Conservation (phyloP, 2,329 filamentous ascomycete species). For the Xenoacremonium recifei region DNA sequence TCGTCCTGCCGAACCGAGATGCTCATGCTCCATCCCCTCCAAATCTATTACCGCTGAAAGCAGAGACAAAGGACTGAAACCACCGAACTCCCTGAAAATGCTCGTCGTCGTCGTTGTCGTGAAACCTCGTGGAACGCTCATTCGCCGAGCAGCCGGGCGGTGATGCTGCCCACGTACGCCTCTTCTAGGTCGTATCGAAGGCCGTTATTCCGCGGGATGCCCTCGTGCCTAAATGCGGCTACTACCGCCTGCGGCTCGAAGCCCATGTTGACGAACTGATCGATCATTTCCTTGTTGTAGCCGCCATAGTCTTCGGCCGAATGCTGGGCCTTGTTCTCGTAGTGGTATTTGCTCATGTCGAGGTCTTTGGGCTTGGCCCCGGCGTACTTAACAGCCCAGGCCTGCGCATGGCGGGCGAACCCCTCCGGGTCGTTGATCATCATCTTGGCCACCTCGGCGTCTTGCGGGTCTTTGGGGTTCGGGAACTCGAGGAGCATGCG, state of each 20-base stretch:
- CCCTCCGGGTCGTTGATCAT: slow-evolving; percentile 74
- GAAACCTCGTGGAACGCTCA: slow-evolving; percentile 42
- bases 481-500: slow-evolving; percentile 91
- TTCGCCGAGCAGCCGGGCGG: slow-evolving; percentile 79
- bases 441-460: slow-evolving; percentile 92
- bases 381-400: slow-evolving; percentile 87
- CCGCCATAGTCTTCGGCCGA: slow-evolving; percentile 49
- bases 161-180: slow-evolving; percentile 87
- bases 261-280: slow-evolving; percentile 86
- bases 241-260: slow-evolving; percentile 88
- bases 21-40: no score
- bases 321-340: slow-evolving; percentile 53
- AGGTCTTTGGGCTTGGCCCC: slow-evolving; percentile 60
- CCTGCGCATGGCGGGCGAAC: slow-evolving; percentile 78
- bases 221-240: slow-evolving; percentile 75
- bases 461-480: slow-evolving; percentile 94
- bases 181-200: slow-evolving; percentile 85
- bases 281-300: slow-evolving; percentile 80
- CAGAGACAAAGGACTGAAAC: slow-evolving; percentile 5
- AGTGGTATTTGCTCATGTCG: slow-evolving; percentile 31
- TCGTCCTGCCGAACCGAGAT: no score
- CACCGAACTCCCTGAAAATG: slow-evolving; percentile 1
- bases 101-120: no score
- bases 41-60: no score
- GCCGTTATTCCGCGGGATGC: slow-evolving; percentile 75